Evolutionary conservation across 2,329 filamentous ascomycete species (phyloP), one percentile per base, ranked within the genome.

Genomic region (Pseudonectria buxi): DNA sequence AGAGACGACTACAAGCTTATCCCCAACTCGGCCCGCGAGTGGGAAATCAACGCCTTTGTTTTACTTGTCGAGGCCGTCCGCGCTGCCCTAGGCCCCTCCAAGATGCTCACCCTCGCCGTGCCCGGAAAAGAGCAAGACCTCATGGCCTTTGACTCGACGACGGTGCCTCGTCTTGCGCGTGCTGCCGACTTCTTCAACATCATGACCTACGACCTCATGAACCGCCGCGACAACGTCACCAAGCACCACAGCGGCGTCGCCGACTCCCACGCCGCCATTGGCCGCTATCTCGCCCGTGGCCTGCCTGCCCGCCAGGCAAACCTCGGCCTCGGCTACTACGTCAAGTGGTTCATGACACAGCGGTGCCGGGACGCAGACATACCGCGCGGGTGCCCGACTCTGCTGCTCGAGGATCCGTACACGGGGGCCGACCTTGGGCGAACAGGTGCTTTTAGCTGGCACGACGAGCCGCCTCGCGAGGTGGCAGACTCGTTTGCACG

Each of bases 161-260:
- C 72, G 12, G 63, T 80, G 0, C 75, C 78, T 1, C 59, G 67
- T 37, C 81, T 86, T 50, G 69, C 66, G 48, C 51, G 63, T 4
- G 64, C 68, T 1, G 69, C 85, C 12, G 78, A 86, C 50, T 80
- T 80, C 46, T 65, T 86, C 54, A 86, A 86, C 47, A 63, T 71
- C 50, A 73, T 85, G 82, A 70, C 74, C 2, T 86, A 85, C 55
- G 81, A 86, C 49, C 59, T 83, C 36, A 77, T 82, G 68, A 83
- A 84, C 62, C 73, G 81, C 24, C 76, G 83, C 24, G 76, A 85
- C 59, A 76, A 59, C 28, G 53, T 64, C 9, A 83, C 81, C 3
- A 68, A 63, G 24, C 82, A 86, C 56, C 80, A 84, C 53, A 79
- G 71, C 28, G 76, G 76, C n/a, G 64, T 85, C 6, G 51, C 62